These are phyloP conservation scores for Aspergillus nanangensis DNA, from an alignment of 495 filamentous ascomycete genomes.

Conservation along the genomic window DNA sequence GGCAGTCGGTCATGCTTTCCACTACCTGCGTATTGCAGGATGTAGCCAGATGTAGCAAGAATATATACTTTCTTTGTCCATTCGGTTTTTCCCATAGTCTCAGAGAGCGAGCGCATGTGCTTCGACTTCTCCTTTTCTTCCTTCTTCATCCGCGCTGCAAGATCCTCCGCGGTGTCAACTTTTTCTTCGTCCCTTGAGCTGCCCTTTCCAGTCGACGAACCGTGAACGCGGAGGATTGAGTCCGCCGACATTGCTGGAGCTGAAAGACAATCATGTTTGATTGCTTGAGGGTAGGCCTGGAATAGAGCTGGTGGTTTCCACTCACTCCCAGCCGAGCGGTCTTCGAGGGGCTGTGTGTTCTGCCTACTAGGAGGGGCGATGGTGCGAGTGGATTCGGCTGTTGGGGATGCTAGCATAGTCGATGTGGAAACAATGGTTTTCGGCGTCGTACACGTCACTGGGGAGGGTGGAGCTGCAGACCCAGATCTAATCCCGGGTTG, in stretches of 20 bases:
- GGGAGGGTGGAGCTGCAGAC: constrained; percentile 20
- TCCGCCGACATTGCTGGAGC: constrained; percentile 50
- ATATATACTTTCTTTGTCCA: constrained; percentile 84
- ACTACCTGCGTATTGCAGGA: constrained; percentile 82
- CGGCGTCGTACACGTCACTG: constrained; percentile 20
- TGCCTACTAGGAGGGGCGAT: constrained; percentile 19
- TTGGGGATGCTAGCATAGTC: constrained; percentile 24
- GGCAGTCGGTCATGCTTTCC: constrained; percentile 78
- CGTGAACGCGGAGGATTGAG: constrained; percentile 54
- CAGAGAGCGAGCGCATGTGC: constrained; percentile 50
- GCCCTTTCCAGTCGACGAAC: constrained; percentile 35
- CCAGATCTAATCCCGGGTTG: constrained; percentile 8
- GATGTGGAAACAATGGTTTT: constrained; percentile 23
- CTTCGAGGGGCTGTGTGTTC: constrained; percentile 14
- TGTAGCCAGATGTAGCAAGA: constrained; percentile 72
- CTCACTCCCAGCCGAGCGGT: constrained; percentile 17
- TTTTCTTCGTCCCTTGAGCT: constrained; percentile 40
- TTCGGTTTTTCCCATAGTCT: constrained; percentile 59
- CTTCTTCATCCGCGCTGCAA: constrained; percentile 30
- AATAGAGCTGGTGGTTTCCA: constrained; percentile 85
- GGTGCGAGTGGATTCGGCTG: constrained; percentile 16
- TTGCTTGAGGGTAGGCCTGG: constrained; percentile 85
- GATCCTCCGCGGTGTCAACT: constrained; percentile 20
- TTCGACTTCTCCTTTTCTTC: constrained; percentile 39
- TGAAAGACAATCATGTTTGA: constrained; percentile 50